Evolutionary conservation across 345 rosid species (phyloP), one percentile per base, ranked within the genome.

Genomic region (Eutrema yunnanense): DNA sequence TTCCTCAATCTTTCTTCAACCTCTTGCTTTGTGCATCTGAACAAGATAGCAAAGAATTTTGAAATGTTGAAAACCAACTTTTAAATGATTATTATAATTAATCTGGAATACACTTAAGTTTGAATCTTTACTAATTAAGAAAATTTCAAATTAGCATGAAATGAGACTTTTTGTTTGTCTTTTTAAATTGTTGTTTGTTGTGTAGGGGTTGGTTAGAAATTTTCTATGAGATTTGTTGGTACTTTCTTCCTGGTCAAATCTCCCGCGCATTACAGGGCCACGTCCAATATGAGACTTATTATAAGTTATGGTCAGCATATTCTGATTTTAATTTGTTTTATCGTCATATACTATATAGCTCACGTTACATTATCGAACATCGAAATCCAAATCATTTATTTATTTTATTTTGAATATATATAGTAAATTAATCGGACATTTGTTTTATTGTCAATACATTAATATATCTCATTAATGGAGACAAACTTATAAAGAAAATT

Each of bases 261-360:
- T 73, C 71, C 77, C 77, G 77, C 61, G 51, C 67, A 61, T 29
- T 40, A 38, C 4, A 10, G 3, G 3, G 51, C 59, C 74, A 60
- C 51, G 50, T 59, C 74, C 50, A 60, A 38, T 38, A 60, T 37
- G 48, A 13, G 67, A 37, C 67, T 37, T 59, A n/a, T 67, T 60
- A 13, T 44, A 62, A 49, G 30, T 55, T 40, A 22, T 64, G 65
- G 37, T 64, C 50, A 64, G 38, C 8, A 10, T 64, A 54, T 44
- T 19, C 40, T 11, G 11, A 9, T 8, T 44, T 33, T 55, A 2
- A 3, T 73, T 4, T 34, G 49, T 9, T 63, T 32, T 32, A 33
- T 52, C 37, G 26, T 42, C 53, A 33, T 44, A 16, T 41, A 22
- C 26, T 22, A 22, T 2, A 22, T 22, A 22, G 26, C 26, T 22